These are phyloP conservation scores for Anacardium occidentale DNA, from an alignment of 345 rosid species.

Conservation along the genomic window DNA sequence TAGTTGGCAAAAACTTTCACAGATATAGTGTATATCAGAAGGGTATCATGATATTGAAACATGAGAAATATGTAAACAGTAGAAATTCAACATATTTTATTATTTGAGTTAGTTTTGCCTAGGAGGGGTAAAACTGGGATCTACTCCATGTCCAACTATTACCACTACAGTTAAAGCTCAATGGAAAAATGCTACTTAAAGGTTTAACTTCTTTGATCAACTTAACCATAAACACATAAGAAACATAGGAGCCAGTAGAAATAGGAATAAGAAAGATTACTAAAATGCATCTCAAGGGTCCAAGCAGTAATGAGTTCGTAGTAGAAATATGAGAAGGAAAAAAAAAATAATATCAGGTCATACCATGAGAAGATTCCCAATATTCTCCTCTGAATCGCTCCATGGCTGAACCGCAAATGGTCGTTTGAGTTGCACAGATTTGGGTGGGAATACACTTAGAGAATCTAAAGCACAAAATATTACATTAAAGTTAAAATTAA, in stretches of 20 bases:
- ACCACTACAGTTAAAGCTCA: too few species aligned
- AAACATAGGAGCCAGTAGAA: background rate
- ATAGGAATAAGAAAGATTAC: background rate
- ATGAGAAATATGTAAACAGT: background rate
- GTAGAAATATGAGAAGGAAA: background rate
- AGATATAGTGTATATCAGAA: background rate
- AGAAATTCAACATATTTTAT: background rate
- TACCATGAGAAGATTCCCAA: conserved; percentile 98
- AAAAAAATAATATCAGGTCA: conserved; percentile 21
- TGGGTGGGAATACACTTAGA: conserved; percentile 70
- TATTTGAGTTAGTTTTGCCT: too few species aligned
- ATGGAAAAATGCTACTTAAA: too few species aligned
- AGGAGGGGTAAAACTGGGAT: too few species aligned
- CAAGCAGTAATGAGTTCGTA: too few species aligned
- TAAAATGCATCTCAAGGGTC: background rate
- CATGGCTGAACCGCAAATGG: conserved; percentile 88
- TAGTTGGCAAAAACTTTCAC: too few species aligned
- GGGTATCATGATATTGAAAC: background rate
- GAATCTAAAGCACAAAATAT: conserved; percentile 49
- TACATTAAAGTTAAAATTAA: conserved; percentile 10
- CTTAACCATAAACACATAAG: too few species aligned
- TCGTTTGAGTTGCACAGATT: conserved; percentile 59
- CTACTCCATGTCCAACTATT: too few species aligned
- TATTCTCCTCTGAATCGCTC: conserved; percentile 72
- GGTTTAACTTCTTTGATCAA: too few species aligned